These are phyloP conservation scores for Trypethelium eluteriae DNA, from an alignment of 495 filamentous ascomycete genomes.

Conservation along the genomic window DNA sequence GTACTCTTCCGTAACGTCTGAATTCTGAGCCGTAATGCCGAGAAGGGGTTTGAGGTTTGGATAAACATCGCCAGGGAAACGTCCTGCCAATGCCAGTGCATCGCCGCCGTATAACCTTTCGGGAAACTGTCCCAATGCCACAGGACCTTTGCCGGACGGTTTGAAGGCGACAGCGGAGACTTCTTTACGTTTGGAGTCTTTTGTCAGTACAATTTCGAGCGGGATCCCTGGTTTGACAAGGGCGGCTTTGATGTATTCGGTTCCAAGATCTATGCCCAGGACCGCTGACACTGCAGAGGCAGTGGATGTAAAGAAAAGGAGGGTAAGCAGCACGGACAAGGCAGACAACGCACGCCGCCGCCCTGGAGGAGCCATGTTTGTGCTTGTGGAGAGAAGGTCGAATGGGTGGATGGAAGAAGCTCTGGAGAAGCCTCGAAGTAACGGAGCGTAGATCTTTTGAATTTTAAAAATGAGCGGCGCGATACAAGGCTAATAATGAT, in stretches of 20 bases:
- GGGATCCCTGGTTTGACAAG: conserved; percentile 97
- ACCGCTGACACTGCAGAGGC: conserved; percentile 59
- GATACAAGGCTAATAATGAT: neutral
- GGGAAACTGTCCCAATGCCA: conserved; percentile 57
- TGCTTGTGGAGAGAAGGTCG: neutral
- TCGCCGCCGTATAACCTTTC: conserved; percentile 88
- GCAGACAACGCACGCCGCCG: conserved; percentile 15
- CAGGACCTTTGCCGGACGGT: conserved; percentile 49
- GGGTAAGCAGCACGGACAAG: conserved; percentile 38
- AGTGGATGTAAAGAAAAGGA: conserved; percentile 48
- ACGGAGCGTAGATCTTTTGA: too few relatives aligned
- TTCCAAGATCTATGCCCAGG: conserved; percentile 88
- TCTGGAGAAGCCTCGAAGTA: neutral
- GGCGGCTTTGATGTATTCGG: conserved; percentile 93
- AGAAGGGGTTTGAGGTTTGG: conserved; percentile 83
- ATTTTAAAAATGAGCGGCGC: neutral
- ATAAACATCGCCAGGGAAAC: conserved; percentile 90
- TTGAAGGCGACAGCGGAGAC: conserved; percentile 89
- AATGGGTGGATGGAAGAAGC: neutral
- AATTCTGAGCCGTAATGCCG: conserved; percentile 51
- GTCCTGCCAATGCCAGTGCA: conserved; percentile 74
- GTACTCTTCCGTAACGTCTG: conserved; percentile 54
- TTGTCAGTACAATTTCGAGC: conserved; percentile 96
- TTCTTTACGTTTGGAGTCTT: conserved; percentile 96
- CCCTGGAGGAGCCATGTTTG: conserved; percentile 25